Conservation (phyloP, 2,329 filamentous ascomycete species). For the Microsporum ferrugineum region DNA sequence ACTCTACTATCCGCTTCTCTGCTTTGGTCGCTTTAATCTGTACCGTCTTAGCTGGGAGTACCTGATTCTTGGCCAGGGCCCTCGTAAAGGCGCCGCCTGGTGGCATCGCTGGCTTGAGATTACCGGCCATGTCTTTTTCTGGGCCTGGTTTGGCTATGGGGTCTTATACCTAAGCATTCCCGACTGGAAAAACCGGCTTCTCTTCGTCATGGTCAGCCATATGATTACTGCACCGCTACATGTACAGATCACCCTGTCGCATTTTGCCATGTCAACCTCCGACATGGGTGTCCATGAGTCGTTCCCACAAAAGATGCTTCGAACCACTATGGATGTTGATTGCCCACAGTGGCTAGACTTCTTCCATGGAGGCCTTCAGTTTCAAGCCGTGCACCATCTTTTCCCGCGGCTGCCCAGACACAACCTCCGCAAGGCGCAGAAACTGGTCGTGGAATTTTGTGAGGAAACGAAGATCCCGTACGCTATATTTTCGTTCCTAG, state of each 20-base stretch:
- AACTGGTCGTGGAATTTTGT: conserved; percentile 69
- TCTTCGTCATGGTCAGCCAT: conserved; percentile 70
- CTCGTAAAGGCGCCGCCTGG: conserved; percentile 63
- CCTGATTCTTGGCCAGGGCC: conserved; percentile 55
- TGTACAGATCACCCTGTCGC: conserved; percentile 80
- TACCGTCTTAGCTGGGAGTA: conserved; percentile 73
- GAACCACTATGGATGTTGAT: conserved; percentile 88
- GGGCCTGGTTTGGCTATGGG: conserved; percentile 77
- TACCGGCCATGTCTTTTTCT: conserved; percentile 65
- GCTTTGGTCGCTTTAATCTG: conserved; percentile 76
- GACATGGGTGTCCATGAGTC: conserved; percentile 75
- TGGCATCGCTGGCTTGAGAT: conserved; percentile 80
- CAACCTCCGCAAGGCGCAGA: conserved; percentile 65
- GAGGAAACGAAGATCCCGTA: conserved; percentile 74
- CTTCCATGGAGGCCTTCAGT: conserved; percentile 78
- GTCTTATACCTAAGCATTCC: conserved; percentile 64
- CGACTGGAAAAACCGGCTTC: conserved; percentile 54
- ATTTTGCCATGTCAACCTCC: conserved; percentile 87
- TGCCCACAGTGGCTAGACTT: conserved; percentile 82
- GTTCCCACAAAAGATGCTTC: conserved; percentile 80
- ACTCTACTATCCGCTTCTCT: conserved; percentile 70
- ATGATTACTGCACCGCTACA: conserved; percentile 71
- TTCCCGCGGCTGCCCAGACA: conserved; percentile 76
- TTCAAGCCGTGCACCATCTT: conserved; percentile 79
- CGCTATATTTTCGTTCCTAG: conserved; percentile 70